phyloP scores from a whole-genome alignment of 2,329 filamentous ascomycete species.

The Cladosporium austrohemisphaericum region DNA sequence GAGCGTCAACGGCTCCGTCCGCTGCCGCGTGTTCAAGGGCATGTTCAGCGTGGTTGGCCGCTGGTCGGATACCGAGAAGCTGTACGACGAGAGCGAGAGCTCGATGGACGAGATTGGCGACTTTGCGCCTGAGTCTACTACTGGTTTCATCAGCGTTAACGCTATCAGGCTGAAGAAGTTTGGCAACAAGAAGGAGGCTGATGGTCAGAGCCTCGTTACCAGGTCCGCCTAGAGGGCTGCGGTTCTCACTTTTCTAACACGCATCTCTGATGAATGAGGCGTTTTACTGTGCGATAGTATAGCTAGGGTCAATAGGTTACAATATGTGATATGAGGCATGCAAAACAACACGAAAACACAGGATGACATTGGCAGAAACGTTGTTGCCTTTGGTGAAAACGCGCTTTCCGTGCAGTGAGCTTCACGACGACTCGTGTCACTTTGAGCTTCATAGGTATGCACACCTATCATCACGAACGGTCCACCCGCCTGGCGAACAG shows the following conservation, averaged over 20 bases:
- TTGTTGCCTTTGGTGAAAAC: not conserved
- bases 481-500: no score
- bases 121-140: slow-evolving; percentile 64
- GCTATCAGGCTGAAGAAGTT: slow-evolving; percentile 54
- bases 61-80: slow-evolving; percentile 62
- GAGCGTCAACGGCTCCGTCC: slow-evolving; percentile 59
- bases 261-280: no score
- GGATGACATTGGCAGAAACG: no score
- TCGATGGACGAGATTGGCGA: slow-evolving; percentile 68
- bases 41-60: slow-evolving; percentile 57
- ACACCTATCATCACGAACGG: no score
- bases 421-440: no score
- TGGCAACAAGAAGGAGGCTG: slow-evolving; percentile 37
- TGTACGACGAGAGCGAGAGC: slow-evolving; percentile 63
- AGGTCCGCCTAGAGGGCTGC: slow-evolving; percentile 10
- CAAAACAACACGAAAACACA: no score
- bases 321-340: slow-evolving; percentile 14
- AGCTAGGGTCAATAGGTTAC: slow-evolving; percentile 1
- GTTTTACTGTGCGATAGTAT: slow-evolving; percentile 12
- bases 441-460: no score
- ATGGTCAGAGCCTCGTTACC: slow-evolving; percentile 32
- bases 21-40: slow-evolving; percentile 65
- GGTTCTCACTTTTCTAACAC: no score
- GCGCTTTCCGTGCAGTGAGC: no score
- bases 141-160: slow-evolving; percentile 67